These are phyloP conservation scores for Ustilago xerochloae DNA, from an alignment of 1,284 basidiomycete genomes.

Conservation along the genomic window DNA sequence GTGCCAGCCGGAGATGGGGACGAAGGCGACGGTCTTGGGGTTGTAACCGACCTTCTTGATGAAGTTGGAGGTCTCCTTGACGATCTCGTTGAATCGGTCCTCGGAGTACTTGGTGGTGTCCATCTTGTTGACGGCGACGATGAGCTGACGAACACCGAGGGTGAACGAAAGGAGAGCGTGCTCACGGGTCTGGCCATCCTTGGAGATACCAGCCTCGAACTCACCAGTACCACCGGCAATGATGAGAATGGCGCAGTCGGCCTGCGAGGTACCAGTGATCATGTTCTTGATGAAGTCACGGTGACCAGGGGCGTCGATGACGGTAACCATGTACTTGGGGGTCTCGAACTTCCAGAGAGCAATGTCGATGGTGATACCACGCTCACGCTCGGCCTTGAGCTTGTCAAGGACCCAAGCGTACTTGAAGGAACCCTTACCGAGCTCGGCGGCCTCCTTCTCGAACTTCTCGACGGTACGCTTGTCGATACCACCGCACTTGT, in stretches of 20 bases:
- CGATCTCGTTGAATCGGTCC: slow-evolving; percentile 99
- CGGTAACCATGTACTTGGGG: slow-evolving; percentile 73
- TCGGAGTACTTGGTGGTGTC: slow-evolving; percentile 99
- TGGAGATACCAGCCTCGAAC: slow-evolving; percentile 99
- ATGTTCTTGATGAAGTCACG: slow-evolving; percentile 99
- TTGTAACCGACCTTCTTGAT: slow-evolving; percentile 99
- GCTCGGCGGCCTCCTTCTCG: slow-evolving; percentile 99
- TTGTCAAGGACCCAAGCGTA: slow-evolving; percentile 99
- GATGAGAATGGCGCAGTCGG: slow-evolving; percentile 99
- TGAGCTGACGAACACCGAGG: slow-evolving; percentile 99
- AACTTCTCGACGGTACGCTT: slow-evolving; percentile 99
- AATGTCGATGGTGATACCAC: slow-evolving; percentile 99
- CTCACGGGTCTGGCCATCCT: slow-evolving; percentile 99
- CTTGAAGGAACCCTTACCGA: slow-evolving; percentile 99
- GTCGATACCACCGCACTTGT: slow-evolving; percentile 99
- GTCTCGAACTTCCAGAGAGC: slow-evolving; percentile 73
- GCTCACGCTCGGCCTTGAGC: slow-evolving; percentile 97
- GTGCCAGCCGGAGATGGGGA: slow-evolving; percentile 99
- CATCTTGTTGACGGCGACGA: slow-evolving; percentile 99
- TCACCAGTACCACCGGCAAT: slow-evolving; percentile 99
- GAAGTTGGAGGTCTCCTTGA: slow-evolving; percentile 99
- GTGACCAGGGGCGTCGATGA: slow-evolving; percentile 98
- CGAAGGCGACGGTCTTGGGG: slow-evolving; percentile 97
- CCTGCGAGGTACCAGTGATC: slow-evolving; percentile 90
- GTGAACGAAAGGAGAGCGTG: slow-evolving; percentile 99